Conservation (phyloP, 352 stramenopile genomes). For the Globisporangium spiculum region DNA sequence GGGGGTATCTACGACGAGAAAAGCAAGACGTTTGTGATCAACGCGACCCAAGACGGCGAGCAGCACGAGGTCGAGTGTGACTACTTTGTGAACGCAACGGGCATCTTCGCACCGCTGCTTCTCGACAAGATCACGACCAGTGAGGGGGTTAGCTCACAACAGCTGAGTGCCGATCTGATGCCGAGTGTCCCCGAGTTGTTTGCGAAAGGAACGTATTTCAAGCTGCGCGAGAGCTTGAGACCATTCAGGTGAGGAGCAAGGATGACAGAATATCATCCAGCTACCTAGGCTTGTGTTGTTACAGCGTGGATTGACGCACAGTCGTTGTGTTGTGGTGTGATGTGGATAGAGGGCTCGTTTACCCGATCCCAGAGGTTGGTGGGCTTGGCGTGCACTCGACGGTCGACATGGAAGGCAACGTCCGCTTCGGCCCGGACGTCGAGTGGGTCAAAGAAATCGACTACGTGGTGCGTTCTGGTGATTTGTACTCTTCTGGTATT, state of each 20-base stretch:
- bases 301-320: neutral
- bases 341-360: slow-evolving; percentile 85
- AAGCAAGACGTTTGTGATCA: slow-evolving; percentile 34
- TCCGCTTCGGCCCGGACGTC: slow-evolving; percentile 96
- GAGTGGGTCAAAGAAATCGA: slow-evolving; percentile 92
- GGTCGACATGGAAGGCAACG: slow-evolving; percentile 87
- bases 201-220: slow-evolving; percentile 97
- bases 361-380: slow-evolving; percentile 93
- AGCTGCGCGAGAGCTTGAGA: slow-evolving; percentile 41
- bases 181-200: slow-evolving; percentile 67
- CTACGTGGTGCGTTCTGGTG: slow-evolving; percentile 52
- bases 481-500: neutral
- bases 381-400: slow-evolving; percentile 97
- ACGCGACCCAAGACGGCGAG: slow-evolving; percentile 34
- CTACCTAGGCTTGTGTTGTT: neutral
- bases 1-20: slow-evolving; percentile 29
- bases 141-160: too few species aligned
- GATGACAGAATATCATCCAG: neutral
- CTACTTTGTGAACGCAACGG: slow-evolving; percentile 92
- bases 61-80: slow-evolving; percentile 82
- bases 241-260: slow-evolving; percentile 49
- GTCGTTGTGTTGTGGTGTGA: neutral
- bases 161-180: neutral
- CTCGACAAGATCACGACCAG: slow-evolving; percentile 26
- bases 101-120: slow-evolving; percentile 70